Conservation (phyloP, 2,329 filamentous ascomycete genomes). For the Xylaria hypoxylon region DNA sequence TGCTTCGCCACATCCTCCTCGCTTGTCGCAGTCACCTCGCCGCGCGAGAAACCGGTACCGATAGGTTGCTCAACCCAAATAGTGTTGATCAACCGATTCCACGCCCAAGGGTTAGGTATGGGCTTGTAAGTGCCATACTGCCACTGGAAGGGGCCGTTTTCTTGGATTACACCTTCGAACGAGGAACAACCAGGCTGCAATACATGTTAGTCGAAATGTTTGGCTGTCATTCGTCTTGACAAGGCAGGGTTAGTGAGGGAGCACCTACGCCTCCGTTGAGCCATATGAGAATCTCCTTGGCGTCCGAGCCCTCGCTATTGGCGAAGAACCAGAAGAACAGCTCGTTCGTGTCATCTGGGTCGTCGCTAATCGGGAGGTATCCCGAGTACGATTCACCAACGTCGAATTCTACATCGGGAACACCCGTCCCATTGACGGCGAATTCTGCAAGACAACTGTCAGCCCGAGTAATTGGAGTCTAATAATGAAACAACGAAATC, state of each 20-base stretch:
- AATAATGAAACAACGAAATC: not conserved
- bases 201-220: conserved; percentile 24
- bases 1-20: conserved; percentile 77
- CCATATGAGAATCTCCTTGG: conserved; percentile 67
- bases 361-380: conserved; percentile 64
- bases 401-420: conserved; percentile 75
- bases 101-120: conserved; percentile 75
- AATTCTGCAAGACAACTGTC: conserved; percentile 58
- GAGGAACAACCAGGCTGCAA: conserved; percentile 68
- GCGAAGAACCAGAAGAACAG: conserved; percentile 71
- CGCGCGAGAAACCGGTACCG: conserved; percentile 76
- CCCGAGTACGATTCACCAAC: conserved; percentile 70
- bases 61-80: conserved; percentile 79
- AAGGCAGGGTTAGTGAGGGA: not conserved
- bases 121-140: conserved; percentile 76
- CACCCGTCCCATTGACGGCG: conserved; percentile 68
- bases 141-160: conserved; percentile 81
- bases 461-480: not conserved
- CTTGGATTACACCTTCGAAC: conserved; percentile 76
- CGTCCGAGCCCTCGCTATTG: conserved; percentile 56
- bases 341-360: conserved; percentile 55
- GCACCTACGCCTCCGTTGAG: conserved; percentile 59
- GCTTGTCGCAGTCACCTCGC: conserved; percentile 70
- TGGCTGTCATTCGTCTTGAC: not conserved
- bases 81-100: conserved; percentile 81